Evolutionary conservation across 306 rosid species (phyloP), one percentile per base, ranked within the genome.

Genomic region (Begonia fuchsioides): DNA sequence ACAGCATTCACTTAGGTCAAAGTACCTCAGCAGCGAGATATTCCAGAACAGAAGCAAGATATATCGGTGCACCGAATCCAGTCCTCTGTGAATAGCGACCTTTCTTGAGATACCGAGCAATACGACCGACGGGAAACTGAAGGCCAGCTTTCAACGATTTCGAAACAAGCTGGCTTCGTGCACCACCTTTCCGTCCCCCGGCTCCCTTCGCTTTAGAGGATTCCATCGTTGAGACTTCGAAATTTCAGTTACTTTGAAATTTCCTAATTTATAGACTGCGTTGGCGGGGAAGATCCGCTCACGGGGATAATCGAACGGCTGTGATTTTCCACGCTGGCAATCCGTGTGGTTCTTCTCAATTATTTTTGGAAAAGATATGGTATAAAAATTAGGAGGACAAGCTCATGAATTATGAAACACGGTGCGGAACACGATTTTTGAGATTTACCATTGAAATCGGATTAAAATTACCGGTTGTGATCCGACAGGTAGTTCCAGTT

Each of bases 61-160:
- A 87, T 49, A 87, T 93, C 0, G 96, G 94, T 0, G 92, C 72
- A 0, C 96, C 96, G 3, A 92, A 72, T 0, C 92, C 94, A 0
- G 82, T 83, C 0, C 96, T 86, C 57, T 68, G 80, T 0, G 96
- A 71, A 10, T 82, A 87, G 10, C 82, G 78, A 6, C 96, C 96
- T 1, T 64, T 51, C 44, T 72, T 87, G 43, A 87, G 94, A 51
- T 68, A 87, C 1, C 96, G 80, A 2, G 87, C 94, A 19, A 87
- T 17, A 0, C 96, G 94, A 11, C 96, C 86, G 3, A 86, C 94
- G 1, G 96, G 96, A n/a, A 86, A 86, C 11, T 86, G 96, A 1
- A 87, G 96, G 8, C 96, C 96, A 2, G 96, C 96, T 52, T 87
- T 87, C 38, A 47, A 15, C 13, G 93, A 82, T 3, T 78, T 58